Base-by-base conservation (phyloP, 352 stramenopile genomes). In the Phytophthora tentaculata region DNA sequence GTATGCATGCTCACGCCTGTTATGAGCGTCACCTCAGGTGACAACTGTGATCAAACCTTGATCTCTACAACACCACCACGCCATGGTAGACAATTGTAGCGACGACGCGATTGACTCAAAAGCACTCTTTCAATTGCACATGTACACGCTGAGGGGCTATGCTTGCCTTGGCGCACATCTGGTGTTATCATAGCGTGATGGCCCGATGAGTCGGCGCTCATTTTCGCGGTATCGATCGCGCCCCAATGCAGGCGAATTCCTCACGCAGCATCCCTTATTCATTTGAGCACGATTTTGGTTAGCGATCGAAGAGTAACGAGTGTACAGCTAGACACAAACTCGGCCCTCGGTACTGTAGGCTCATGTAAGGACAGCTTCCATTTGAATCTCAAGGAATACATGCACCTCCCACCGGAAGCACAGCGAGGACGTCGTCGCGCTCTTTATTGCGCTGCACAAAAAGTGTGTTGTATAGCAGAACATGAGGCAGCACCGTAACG, bases 11-110 rank as follows among this genome's bases (percentile, higher is more conserved):
- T n/a, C n/a, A n/a, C n/a, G n/a, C n/a, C n/a, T n/a, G n/a, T n/a
- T n/a, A n/a, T n/a, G n/a, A n/a, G n/a, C n/a, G n/a, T n/a, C n/a
- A n/a, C n/a, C n/a, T n/a, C n/a, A n/a, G n/a, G n/a, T n/a, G n/a
- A n/a, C n/a, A n/a, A n/a, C n/a, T n/a, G n/a, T n/a, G n/a, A n/a
- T n/a, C n/a, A n/a, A n/a, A n/a, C n/a, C n/a, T n/a, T n/a, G n/a
- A n/a, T n/a, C n/a, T n/a, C n/a, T 29, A 54, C 48, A 1, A 57
- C 29, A 20, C 24, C 41, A 23, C 50, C 28, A 57, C 45, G 29
- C 23, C 16, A 5, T 26, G 14, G 56, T 64, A 66, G 62, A 50
- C 56, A 66, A 66, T 66, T 70, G 63, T 70, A 66, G 56, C 62
- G 41, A 69, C 24, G n/a, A 17, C 26, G 22, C 62, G 55, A 69